phyloP scores from a whole-genome alignment of 441 rosid species.

The Populus tomentosa region DNA sequence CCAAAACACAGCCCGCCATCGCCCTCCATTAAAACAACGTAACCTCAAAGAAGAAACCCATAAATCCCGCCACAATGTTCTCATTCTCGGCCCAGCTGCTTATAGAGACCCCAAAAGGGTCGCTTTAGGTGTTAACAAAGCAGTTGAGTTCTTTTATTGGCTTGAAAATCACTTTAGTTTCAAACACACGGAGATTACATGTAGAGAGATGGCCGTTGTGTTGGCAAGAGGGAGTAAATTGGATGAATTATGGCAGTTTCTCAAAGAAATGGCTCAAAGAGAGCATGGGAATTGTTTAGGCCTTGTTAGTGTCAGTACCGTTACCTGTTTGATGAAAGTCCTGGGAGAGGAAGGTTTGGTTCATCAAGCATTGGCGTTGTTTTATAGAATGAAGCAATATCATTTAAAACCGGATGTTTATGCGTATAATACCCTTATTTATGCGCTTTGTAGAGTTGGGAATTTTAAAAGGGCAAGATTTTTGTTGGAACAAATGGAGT shows the following conservation, averaged over 20 bases:
- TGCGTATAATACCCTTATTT: conserved; percentile 65
- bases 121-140: conserved; percentile 51
- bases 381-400: conserved; percentile 72
- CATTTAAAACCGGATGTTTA: conserved; percentile 74
- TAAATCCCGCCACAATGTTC: conserved; percentile 29
- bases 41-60: conserved; percentile 41
- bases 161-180: conserved; percentile 45
- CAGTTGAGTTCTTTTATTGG: conserved; percentile 62
- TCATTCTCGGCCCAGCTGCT: conserved; percentile 76
- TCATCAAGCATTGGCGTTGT: conserved; percentile 53
- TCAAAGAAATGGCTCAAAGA: conserved; percentile 42
- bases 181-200: conserved; percentile 52
- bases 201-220: conserved; percentile 69
- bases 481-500: conserved; percentile 77
- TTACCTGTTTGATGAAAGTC: conserved; percentile 93
- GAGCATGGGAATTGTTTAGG: conserved; percentile 14
- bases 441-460: conserved; percentile 71
- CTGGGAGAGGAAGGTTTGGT: conserved; percentile 88
- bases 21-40: conserved; percentile 67
- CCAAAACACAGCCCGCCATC: conserved; percentile 69
- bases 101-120: conserved; percentile 52
- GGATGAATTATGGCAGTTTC: conserved; percentile 58
- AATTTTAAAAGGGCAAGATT: conserved; percentile 74
- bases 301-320: conserved; percentile 37
- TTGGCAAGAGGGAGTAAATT: conserved; percentile 51